Conservation (phyloP, 345 rosid genomes). For the Populus tremula region DNA sequence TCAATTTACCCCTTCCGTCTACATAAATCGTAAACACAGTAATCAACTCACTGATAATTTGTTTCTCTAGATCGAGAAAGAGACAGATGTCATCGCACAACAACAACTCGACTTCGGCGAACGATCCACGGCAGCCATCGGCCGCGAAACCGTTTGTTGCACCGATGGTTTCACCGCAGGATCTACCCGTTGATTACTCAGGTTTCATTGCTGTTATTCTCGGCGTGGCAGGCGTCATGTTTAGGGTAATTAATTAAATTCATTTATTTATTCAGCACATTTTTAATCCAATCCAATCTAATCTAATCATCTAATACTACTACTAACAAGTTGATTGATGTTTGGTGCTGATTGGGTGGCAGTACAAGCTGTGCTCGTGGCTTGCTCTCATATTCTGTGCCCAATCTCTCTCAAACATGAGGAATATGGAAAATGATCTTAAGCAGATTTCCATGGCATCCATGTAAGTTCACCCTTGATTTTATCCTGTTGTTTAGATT, state of each 20-base stretch:
- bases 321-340: neutral
- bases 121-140: slow-evolving; percentile 85
- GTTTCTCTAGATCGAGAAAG: neutral
- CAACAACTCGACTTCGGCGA: slow-evolving; percentile 48
- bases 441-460: slow-evolving; percentile 97
- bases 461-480: slow-evolving; percentile 56
- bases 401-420: slow-evolving; percentile 86
- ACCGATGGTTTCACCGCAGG: slow-evolving; percentile 55
- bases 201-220: slow-evolving; percentile 90
- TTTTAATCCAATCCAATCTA: neutral
- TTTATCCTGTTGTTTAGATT: neutral
- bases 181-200: slow-evolving; percentile 90
- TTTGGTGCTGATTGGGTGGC: slow-evolving; percentile 14
- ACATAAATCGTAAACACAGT: too few relatives aligned
- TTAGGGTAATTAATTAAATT: slow-evolving; percentile 46
- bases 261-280: neutral
- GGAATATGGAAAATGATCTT: slow-evolving; percentile 82
- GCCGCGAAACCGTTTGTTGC: slow-evolving; percentile 68
- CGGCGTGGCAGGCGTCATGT: slow-evolving; percentile 93
- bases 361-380: slow-evolving; percentile 98
- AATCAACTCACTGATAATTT: too few relatives aligned
- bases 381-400: slow-evolving; percentile 90
- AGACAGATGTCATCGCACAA: slow-evolving; percentile 21
- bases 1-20: too few relatives aligned
- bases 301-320: neutral